Conservation (phyloP, 192 early-diverging fungal species). For the Dispira parvispora region DNA sequence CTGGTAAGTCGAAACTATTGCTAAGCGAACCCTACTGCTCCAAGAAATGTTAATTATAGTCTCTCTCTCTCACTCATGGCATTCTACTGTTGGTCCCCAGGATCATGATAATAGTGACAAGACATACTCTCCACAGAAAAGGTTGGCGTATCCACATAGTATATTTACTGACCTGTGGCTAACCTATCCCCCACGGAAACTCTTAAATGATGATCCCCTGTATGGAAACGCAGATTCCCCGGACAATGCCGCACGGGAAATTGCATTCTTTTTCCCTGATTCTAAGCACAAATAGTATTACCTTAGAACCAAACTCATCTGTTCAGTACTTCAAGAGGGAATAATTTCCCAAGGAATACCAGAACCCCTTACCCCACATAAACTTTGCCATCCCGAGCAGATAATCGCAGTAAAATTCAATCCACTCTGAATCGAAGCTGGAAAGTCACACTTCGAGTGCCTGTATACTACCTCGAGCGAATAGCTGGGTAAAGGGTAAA, state of each 20-base stretch:
- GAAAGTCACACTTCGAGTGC: no score
- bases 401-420: no score
- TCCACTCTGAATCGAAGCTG: no score
- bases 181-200: not conserved
- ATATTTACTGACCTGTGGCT: not conserved
- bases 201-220: not conserved
- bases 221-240: constrained; percentile 27
- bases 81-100: not conserved
- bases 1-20: constrained; percentile 23
- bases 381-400: no score
- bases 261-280: constrained; percentile 41
- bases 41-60: not conserved
- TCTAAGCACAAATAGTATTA: no score
- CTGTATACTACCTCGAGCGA: no score
- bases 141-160: not conserved
- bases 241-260: constrained; percentile 36
- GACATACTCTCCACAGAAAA: not conserved
- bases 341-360: no score
- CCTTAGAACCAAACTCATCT: no score
- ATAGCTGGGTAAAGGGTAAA: no score
- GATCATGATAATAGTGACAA: not conserved
- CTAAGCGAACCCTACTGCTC: not conserved
- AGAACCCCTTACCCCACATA: no score
- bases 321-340: no score
- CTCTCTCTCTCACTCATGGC: not conserved